Conservation (phyloP, 2,329 filamentous ascomycete genomes). For the Xylaria sp. region DNA sequence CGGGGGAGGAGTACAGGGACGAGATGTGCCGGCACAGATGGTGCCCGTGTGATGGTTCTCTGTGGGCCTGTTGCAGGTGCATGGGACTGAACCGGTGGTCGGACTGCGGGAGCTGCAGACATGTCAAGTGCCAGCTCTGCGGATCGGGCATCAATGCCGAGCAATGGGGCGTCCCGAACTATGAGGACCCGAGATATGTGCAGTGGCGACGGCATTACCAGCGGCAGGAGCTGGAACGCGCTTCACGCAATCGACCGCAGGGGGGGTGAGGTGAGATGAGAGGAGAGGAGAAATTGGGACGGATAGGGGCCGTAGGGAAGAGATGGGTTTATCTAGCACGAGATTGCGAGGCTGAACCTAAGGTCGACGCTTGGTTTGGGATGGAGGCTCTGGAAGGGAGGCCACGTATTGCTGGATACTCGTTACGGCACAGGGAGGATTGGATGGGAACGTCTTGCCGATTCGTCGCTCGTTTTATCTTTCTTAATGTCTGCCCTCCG, state of each 20-base stretch:
- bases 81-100: background rate
- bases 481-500: background rate
- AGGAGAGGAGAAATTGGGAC: too few species aligned
- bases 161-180: background rate
- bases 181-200: background rate
- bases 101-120: background rate
- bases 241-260: background rate
- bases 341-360: too few species aligned
- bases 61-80: constrained; percentile 13
- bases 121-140: background rate
- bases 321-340: too few species aligned
- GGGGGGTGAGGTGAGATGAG: background rate
- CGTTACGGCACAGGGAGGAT: too few species aligned
- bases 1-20: constrained; percentile 8
- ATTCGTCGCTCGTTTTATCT: background rate
- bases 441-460: background rate
- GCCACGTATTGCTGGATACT: too few species aligned
- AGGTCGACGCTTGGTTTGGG: too few species aligned
- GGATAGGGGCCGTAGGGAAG: too few species aligned
- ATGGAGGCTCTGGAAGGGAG: too few species aligned
- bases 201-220: background rate
- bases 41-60: background rate
- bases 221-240: background rate
- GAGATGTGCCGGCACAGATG: constrained; percentile 6
- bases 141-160: background rate